These are phyloP conservation scores for Pseudogymnoascus sp. DNA, from an alignment of 2,329 filamentous ascomycete species.

Conservation along the genomic window DNA sequence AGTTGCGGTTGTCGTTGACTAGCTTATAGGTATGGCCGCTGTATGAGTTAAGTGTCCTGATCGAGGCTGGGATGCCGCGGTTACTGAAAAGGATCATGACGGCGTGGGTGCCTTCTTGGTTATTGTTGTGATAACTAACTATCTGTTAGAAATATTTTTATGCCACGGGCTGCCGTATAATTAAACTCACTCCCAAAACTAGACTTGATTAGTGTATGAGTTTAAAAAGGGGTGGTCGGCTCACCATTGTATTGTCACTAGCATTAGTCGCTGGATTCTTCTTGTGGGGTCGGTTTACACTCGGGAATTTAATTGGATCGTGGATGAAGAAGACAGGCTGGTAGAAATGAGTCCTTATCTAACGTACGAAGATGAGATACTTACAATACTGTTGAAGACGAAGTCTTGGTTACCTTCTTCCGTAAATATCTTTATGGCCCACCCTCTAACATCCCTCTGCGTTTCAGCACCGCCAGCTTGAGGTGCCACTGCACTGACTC, in stretches of 20 bases:
- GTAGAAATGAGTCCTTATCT: background rate
- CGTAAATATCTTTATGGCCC: conserved; percentile 42
- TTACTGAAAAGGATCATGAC: conserved; percentile 51
- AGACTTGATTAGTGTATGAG: background rate
- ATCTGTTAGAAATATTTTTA: background rate
- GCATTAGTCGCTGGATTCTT: conserved; percentile 34
- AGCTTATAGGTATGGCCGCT: conserved; percentile 47
- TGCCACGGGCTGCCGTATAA: background rate
- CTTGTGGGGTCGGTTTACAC: conserved; percentile 36
- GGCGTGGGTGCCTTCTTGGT: conserved; percentile 48
- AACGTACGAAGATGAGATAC: background rate
- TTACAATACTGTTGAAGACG: conserved; percentile 34
- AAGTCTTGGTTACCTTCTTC: conserved; percentile 43
- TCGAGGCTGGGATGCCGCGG: conserved; percentile 45
- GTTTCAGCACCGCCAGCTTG: conserved; percentile 40
- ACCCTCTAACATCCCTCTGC: conserved; percentile 40
- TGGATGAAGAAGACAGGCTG: conserved; percentile 37
- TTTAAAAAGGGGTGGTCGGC: background rate
- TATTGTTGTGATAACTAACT: conserved; percentile 19
- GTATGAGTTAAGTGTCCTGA: conserved; percentile 47
- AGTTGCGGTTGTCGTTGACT: conserved; percentile 43
- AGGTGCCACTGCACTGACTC: conserved; percentile 38
- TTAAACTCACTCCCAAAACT: conserved; percentile 18
- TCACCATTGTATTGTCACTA: conserved; percentile 31
- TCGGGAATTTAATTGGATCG: conserved; percentile 39